Conservation (phyloP, 768 basidiomycete species). For the Hygrophorus pudorinus region DNA sequence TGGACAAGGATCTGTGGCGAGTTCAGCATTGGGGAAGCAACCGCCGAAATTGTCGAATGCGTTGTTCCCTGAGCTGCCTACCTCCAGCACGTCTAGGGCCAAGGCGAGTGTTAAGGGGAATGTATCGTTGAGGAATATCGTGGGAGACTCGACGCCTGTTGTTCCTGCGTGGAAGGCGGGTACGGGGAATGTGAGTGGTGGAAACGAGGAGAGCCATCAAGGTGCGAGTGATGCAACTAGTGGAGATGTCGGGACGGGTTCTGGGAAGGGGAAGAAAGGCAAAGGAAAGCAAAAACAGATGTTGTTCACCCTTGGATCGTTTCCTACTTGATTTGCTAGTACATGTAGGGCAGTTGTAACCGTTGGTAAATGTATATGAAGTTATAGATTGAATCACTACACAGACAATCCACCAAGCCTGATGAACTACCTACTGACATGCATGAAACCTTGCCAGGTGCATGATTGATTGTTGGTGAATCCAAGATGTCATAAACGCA, state of each 20-base stretch:
- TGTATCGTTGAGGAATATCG: slow-evolving; percentile 55
- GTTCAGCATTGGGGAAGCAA: slow-evolving; percentile 7
- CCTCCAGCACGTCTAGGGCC: slow-evolving; percentile 25
- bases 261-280: slow-evolving; percentile 54
- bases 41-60: slow-evolving; percentile 41
- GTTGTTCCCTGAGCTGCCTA: slow-evolving; percentile 65
- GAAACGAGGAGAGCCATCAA: too few species aligned
- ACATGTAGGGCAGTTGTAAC: too few species aligned
- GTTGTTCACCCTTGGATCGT: slow-evolving; percentile 56
- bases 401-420: too few species aligned
- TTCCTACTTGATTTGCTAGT: slow-evolving; percentile 28
- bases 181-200: too few species aligned
- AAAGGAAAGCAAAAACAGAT: slow-evolving; percentile 84
- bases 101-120: slow-evolving; percentile 51
- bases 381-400: too few species aligned
- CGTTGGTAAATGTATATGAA: too few species aligned
- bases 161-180: slow-evolving; percentile 40
- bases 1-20: slow-evolving; percentile 1
- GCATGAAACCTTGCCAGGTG: too few species aligned
- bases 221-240: slow-evolving; percentile 9
- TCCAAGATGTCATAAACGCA: too few species aligned
- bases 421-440: too few species aligned
- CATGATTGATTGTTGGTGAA: too few species aligned
- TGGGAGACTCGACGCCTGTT: slow-evolving; percentile 36
- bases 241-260: slow-evolving; percentile 10